phyloP scores from a whole-genome alignment of 257 asterid genomes.

The Plantago elongata region DNA sequence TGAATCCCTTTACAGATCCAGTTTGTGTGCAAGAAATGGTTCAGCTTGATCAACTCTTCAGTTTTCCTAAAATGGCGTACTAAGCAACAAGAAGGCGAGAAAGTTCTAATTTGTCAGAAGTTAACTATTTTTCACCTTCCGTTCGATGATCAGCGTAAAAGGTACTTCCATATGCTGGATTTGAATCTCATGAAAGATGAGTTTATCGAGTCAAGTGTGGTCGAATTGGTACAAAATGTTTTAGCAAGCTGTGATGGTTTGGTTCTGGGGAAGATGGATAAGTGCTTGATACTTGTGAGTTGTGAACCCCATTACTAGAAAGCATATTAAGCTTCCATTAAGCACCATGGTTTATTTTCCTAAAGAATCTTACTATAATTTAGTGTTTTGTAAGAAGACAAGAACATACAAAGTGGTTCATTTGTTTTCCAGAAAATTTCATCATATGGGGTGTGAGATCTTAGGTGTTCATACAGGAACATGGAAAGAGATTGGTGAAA shows the following conservation, averaged over 20 bases:
- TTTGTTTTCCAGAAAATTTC: conserved; percentile 17
- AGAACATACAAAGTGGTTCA: conserved; percentile 28
- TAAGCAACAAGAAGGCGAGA: conserved; percentile 22
- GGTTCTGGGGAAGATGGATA: conserved; percentile 22
- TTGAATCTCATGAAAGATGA: conserved; percentile 17
- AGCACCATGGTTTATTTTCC: conserved; percentile 8
- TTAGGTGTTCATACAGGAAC: conserved; percentile 21
- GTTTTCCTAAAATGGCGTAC: conserved; percentile 24
- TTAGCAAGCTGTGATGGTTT: conserved; percentile 34
- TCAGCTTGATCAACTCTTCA: conserved; percentile 23
- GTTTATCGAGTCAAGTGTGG: conserved; percentile 20
- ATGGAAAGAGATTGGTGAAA: conserved; percentile 31
- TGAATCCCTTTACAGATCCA: conserved; percentile 26
- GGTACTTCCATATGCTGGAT: conserved; percentile 19
- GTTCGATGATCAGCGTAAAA: not conserved
- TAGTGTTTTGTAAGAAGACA: conserved; percentile 18
- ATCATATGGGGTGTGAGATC: conserved; percentile 26
- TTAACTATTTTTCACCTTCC: not conserved
- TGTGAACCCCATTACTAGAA: conserved; percentile 31
- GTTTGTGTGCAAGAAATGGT: conserved; percentile 40
- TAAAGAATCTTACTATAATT: conserved; percentile 21
- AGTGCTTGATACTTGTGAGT: conserved; percentile 26
- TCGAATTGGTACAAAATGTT: conserved; percentile 8
- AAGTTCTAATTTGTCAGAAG: conserved; percentile 21
- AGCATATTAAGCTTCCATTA: conserved; percentile 24